Conservation (phyloP, 192 early-diverging fungal species). For the Backusella westeae region DNA sequence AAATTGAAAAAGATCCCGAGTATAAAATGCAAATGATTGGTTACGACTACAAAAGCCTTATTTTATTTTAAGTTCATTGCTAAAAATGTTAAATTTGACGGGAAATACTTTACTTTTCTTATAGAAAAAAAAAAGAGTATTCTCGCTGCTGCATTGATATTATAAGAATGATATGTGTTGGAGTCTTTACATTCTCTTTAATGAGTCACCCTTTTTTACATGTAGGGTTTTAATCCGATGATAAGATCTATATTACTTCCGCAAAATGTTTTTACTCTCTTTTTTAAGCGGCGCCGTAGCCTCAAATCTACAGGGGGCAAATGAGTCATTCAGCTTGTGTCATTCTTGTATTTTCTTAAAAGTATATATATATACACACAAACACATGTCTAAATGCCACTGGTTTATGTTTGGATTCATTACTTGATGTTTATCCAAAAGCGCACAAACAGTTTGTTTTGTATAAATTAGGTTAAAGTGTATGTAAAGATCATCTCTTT, state of each 20-base stretch:
- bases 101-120: not conserved
- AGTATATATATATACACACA: not conserved
- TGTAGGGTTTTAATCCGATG: not conserved
- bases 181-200: not conserved
- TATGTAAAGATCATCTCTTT: not conserved
- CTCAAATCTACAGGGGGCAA: not conserved
- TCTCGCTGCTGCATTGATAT: not conserved
- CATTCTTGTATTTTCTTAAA: not conserved
- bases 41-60: not conserved
- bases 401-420: too few species aligned
- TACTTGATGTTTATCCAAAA: not conserved
- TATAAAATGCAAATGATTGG: not conserved
- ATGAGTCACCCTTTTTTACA: not conserved
- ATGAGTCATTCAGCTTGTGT: not conserved
- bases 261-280: not conserved
- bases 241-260: constrained; percentile 3
- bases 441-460: not conserved
- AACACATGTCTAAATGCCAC: too few species aligned
- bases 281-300: not conserved
- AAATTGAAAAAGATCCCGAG: not conserved
- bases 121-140: not conserved
- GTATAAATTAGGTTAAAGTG: not conserved
- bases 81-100: too few species aligned
- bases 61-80: not conserved
- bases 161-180: not conserved